A percentile compares a stretch with the other conserved stretches of the same genome.
These are phyloP conservation scores for Diaporthe capsici DNA, from an alignment of 2,329 filamentous ascomycete species.

Conservation along the genomic window DNA sequence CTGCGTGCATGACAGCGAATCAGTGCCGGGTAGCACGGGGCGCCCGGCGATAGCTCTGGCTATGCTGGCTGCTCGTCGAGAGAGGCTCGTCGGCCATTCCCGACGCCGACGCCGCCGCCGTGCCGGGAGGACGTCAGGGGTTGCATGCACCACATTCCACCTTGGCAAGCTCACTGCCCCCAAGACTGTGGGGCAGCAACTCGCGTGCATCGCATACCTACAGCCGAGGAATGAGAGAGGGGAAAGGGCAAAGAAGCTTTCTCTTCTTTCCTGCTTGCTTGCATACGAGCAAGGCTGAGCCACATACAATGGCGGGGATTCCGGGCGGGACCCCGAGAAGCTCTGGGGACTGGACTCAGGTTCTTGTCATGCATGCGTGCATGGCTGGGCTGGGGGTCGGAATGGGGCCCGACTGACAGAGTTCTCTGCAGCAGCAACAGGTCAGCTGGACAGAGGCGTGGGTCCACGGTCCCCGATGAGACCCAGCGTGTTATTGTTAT, in stretches of 20 bases:
- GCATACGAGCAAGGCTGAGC: conserved; percentile 34
- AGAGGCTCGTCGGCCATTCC: conserved; percentile 24
- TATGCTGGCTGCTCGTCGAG: background rate
- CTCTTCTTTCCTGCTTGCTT: background rate
- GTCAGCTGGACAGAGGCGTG: conserved; percentile 19
- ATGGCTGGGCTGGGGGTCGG: background rate
- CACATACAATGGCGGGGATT: conserved; percentile 15
- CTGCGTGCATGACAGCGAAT: conserved; percentile 20
- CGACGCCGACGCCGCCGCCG: conserved; percentile 3
- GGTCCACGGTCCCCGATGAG: conserved; percentile 3
- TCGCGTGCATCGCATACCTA: background rate
- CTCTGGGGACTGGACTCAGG: background rate
- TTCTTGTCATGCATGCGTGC: background rate
- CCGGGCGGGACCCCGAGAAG: conserved; percentile 11
- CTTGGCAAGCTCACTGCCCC: conserved; percentile 17
- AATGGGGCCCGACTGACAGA: conserved; percentile 12
- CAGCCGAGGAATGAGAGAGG: background rate
- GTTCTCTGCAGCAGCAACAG: background rate
- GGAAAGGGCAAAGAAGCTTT: conserved; percentile 20
- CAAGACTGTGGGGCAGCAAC: conserved; percentile 3
- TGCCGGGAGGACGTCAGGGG: conserved; percentile 1
- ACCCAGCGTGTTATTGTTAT: background rate
- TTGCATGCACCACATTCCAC: background rate
- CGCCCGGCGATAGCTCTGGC: background rate
- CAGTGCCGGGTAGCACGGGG: conserved; percentile 18